Evolutionary conservation across 2,329 filamentous ascomycete genomes (phyloP).

Genomic region (Colletotrichum somersetense): DNA sequence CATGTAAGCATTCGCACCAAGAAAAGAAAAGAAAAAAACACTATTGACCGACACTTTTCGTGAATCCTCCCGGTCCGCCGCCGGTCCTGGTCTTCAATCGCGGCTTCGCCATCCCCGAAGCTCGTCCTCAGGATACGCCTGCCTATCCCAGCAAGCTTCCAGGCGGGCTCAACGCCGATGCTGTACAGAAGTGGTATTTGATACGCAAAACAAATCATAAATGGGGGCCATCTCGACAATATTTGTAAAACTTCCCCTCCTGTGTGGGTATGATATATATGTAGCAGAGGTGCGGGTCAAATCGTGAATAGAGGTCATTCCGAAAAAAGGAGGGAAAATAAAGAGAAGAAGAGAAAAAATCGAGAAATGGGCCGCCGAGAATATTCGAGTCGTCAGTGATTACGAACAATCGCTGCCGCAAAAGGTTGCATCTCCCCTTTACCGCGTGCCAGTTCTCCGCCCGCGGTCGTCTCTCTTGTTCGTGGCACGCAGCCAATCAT

Average conservation of each 20-base stretch:
- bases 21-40: background rate
- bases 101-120: conserved; percentile 24
- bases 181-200: conserved; percentile 23
- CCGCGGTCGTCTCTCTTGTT: conserved; percentile 40
- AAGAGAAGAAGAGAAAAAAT: background rate
- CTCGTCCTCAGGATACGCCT: conserved; percentile 8
- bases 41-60: background rate
- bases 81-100: conserved; percentile 4
- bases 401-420: background rate
- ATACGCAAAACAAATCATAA: conserved; percentile 9
- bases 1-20: conserved; percentile 6
- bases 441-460: conserved; percentile 38
- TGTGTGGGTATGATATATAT: conserved; percentile 19
- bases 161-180: conserved; percentile 29
- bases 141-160: conserved; percentile 5
- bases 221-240: conserved; percentile 10
- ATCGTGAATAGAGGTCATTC: conserved; percentile 23
- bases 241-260: conserved; percentile 16
- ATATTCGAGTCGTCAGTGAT: background rate
- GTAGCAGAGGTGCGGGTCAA: conserved; percentile 14
- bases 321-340: background rate
- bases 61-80: conserved; percentile 3
- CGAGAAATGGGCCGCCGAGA: background rate
- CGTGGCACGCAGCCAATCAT: conserved; percentile 80
- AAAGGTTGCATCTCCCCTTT: background rate